phyloP scores from a whole-genome alignment of 345 rosid genomes.

The Lepidium didymum region DNA sequence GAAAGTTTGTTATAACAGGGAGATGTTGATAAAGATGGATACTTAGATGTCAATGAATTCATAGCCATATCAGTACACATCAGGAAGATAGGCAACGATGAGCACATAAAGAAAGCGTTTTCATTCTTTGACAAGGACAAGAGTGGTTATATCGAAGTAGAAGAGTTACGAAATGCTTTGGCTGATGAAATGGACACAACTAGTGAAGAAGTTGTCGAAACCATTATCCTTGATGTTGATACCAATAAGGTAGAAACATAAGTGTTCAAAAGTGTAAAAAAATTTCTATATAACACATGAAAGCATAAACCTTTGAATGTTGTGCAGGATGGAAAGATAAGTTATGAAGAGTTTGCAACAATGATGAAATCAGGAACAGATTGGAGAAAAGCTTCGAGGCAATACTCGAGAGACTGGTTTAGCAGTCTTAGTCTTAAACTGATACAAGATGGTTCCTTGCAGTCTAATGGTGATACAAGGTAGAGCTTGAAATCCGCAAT shows the following conservation, averaged over 20 bases:
- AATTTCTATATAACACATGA: background rate
- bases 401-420: constrained; percentile 76
- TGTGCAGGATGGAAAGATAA: constrained; percentile 72
- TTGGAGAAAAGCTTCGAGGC: constrained; percentile 93
- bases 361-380: constrained; percentile 97
- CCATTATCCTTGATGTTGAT: constrained; percentile 84
- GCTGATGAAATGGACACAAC: constrained; percentile 53
- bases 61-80: constrained; percentile 80
- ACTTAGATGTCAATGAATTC: constrained; percentile 65
- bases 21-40: constrained; percentile 77
- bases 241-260: constrained; percentile 55
- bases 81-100: constrained; percentile 71
- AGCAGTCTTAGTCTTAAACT: constrained; percentile 61
- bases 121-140: constrained; percentile 60
- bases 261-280: background rate
- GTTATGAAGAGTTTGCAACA: constrained; percentile 68
- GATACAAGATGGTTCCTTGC: constrained; percentile 78
- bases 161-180: constrained; percentile 66
- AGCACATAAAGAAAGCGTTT: constrained; percentile 71
- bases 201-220: constrained; percentile 59
- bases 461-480: constrained; percentile 16
- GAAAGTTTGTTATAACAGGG: constrained; percentile 40
- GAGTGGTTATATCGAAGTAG: constrained; percentile 73
- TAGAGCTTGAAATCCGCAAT: background rate
- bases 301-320: background rate